Conservation (phyloP, 1,139 yeast genomes). For the Nematodospora anomalae region DNA sequence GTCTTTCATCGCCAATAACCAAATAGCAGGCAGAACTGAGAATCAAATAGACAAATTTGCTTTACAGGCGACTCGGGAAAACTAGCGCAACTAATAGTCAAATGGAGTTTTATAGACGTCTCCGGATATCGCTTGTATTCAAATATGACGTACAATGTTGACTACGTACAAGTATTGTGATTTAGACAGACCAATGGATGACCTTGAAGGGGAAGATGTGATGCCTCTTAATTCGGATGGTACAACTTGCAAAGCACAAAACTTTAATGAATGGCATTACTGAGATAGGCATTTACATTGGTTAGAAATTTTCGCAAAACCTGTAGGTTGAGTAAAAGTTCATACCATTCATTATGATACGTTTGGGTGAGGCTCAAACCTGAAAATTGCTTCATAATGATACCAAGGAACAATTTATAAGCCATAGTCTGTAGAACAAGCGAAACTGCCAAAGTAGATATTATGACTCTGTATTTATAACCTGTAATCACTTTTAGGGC, state of each 20-base stretch:
- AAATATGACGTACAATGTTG: too few species aligned
- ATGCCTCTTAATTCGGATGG: slow-evolving; percentile 63
- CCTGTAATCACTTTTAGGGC: slow-evolving; percentile 52
- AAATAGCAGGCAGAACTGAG: too few species aligned
- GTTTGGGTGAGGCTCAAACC: neutral
- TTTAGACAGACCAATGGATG: slow-evolving; percentile 82
- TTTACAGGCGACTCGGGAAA: too few species aligned
- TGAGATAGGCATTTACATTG: too few species aligned
- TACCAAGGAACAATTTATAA: neutral
- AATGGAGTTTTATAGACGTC: too few species aligned
- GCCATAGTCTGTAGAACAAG: neutral
- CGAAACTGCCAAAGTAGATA: slow-evolving; percentile 2
- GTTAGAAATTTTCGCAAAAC: neutral
- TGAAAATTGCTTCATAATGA: neutral
- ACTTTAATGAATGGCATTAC: slow-evolving; percentile 15
- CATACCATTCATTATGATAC: neutral
- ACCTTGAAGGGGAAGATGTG: slow-evolving; percentile 61
- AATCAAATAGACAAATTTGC: too few species aligned
- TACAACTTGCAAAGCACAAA: slow-evolving; percentile 22
- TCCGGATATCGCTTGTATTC: too few species aligned
- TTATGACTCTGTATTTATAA: slow-evolving; percentile 3
- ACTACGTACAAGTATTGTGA: too few species aligned
- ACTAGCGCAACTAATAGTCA: too few species aligned
- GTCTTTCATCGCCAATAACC: too few species aligned
- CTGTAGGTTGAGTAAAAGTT: neutral